Base-by-base conservation (phyloP, 177 flowering plant species). In the Viscum album region DNA sequence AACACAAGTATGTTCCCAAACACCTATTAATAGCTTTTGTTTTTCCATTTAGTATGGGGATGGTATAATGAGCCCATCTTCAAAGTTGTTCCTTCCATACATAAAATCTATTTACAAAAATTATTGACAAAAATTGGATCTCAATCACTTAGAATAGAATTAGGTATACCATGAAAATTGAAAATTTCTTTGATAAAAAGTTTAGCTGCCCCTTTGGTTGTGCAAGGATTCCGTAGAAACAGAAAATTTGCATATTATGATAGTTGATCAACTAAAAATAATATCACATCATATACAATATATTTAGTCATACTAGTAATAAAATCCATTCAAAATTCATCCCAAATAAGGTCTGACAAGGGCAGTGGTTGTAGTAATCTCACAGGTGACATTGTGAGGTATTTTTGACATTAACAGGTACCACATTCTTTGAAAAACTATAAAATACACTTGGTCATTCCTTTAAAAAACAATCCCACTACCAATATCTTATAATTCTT, bases 71-170 rank as follows among this genome's bases (percentile, higher is more conserved):
- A n/a, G n/a, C n/a, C n/a, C n/a, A n/a, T n/a, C n/a, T n/a, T n/a
- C n/a, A n/a, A n/a, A n/a, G n/a, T n/a, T n/a, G n/a, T n/a, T n/a
- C n/a, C n/a, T n/a, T n/a, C n/a, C n/a, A n/a, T n/a, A n/a, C n/a
- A n/a, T n/a, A n/a, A n/a, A n/a, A n/a, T n/a, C n/a, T n/a, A n/a
- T 33, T 23, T 10, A 66, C 72, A 70, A 36, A 70, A 70, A 11
- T 11, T 17, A 45, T 67, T 61, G 24, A 39, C 21, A 24, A 70
- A 70, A 21, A 62, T 45, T 2, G 34, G 16, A 26, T 70, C 66
- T 34, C 56, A 30, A 36, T 63, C 56, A 33, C 16, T 2, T 1
- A 70, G 33, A 37, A 70, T 70, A 45, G 60, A 37, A 4, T 33
- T 30, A 5, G 72, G 67, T 2, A 63, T 36, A 19, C 72, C 72